Evolutionary conservation across 2,329 filamentous ascomycete species (phyloP).

Genomic region (Sclerotinia minor): DNA sequence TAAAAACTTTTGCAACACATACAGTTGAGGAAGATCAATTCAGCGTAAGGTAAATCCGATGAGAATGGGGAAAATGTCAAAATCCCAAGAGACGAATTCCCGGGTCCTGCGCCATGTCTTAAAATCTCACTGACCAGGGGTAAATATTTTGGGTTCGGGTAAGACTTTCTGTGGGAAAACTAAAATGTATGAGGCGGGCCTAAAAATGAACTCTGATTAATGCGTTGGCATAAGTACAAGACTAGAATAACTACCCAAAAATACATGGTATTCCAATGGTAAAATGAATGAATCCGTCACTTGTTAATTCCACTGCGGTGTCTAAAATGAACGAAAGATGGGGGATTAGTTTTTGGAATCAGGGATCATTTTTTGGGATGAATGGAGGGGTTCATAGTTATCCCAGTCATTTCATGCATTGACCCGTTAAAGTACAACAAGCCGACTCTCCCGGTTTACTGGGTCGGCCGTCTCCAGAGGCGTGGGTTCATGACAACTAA

Average conservation of each 20-base stretch:
- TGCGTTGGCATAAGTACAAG: conserved; percentile 18
- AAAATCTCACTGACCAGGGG: conserved; percentile 21
- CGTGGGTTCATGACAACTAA: conserved; percentile 5
- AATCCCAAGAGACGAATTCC: conserved; percentile 25
- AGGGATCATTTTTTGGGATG: background rate
- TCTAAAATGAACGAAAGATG: background rate
- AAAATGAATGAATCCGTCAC: background rate
- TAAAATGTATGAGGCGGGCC: background rate
- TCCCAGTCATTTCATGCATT: conserved; percentile 24
- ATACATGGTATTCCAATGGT: background rate
- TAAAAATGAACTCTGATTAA: conserved; percentile 18
- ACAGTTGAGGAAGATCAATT: background rate
- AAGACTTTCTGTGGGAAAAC: conserved; percentile 9
- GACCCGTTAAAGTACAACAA: conserved; percentile 19
- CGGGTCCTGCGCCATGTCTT: conserved; percentile 24
- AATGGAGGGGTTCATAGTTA: conserved; percentile 3
- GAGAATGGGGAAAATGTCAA: conserved; percentile 12
- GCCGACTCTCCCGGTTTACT: conserved; percentile 22
- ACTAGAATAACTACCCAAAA: conserved; percentile 6
- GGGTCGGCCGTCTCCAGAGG: conserved; percentile 24
- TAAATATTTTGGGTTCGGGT: conserved; percentile 15
- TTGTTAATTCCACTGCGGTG: background rate
- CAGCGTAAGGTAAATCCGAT: conserved; percentile 1
- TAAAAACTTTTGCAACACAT: background rate
- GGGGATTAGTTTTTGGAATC: background rate